Conservation (phyloP, 495 filamentous ascomycete genomes). For the Neurospora sp. region DNA sequence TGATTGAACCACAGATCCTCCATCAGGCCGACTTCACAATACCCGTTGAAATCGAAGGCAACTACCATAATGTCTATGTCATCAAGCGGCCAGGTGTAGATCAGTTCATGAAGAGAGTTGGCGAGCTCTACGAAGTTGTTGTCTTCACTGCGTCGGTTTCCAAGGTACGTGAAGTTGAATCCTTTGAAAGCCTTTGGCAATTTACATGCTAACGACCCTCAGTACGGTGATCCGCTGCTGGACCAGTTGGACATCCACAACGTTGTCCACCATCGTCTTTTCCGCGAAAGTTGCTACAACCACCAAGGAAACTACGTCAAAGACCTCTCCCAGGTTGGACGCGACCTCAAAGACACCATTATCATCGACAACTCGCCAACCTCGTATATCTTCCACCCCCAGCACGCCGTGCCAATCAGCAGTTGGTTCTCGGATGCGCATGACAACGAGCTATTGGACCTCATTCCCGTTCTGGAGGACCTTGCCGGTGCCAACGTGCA, state of each 20-base stretch:
- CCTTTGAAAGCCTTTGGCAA: background rate
- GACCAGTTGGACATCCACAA: conserved; percentile 97
- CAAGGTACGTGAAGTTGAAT: conserved; percentile 53
- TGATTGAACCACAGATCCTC: conserved; percentile 56
- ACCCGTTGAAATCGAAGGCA: conserved; percentile 96
- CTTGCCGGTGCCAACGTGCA: conserved; percentile 75
- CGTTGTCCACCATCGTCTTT: conserved; percentile 91
- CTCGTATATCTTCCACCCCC: conserved; percentile 98
- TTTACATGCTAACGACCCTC: conserved; percentile 6
- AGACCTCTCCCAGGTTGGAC: conserved; percentile 93
- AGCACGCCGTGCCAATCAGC: conserved; percentile 98
- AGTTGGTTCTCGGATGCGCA: conserved; percentile 99
- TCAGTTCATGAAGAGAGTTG: conserved; percentile 96
- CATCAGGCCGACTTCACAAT: conserved; percentile 99
- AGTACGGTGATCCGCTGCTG: conserved; percentile 95
- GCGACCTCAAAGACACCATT: conserved; percentile 93
- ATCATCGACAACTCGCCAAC: conserved; percentile 99
- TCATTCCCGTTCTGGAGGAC: conserved; percentile 98
- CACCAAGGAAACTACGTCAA: conserved; percentile 99
- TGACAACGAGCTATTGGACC: conserved; percentile 95
- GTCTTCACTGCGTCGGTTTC: conserved; percentile 98
- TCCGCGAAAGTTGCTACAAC: conserved; percentile 98
- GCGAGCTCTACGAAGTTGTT: conserved; percentile 95
- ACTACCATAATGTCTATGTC: conserved; percentile 98
- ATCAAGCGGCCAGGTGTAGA: conserved; percentile 97